Conservation (phyloP, 495 filamentous ascomycete species). For the Tuber umbilicatum region DNA sequence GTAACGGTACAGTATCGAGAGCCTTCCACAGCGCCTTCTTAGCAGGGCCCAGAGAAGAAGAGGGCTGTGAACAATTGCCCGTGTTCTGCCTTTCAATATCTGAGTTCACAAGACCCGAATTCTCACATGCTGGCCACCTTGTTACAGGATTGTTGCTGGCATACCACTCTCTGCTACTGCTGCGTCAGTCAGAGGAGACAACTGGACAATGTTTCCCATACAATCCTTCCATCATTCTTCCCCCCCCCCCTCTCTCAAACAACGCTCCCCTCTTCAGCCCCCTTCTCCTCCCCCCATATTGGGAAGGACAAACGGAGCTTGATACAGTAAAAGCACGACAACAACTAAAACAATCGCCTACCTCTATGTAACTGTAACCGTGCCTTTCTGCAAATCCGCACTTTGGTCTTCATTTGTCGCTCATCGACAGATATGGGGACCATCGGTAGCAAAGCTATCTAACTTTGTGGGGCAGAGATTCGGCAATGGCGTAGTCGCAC, state of each 20-base stretch:
- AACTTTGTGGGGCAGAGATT: background rate
- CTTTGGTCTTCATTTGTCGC: conserved; percentile 2
- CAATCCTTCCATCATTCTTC: background rate
- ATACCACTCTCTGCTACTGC: background rate
- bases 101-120: background rate
- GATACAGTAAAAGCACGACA: conserved; percentile 25
- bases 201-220: background rate
- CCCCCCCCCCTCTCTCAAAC: background rate
- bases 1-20: background rate
- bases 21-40: background rate
- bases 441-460: conserved; percentile 17
- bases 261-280: background rate
- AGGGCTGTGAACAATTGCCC: background rate
- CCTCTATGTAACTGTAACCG: background rate
- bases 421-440: conserved; percentile 18
- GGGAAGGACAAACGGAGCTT: conserved; percentile 2
- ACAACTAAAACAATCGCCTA: conserved; percentile 27
- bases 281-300: conserved; percentile 4
- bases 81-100: background rate
- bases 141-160: background rate
- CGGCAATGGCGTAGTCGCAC: conserved; percentile 9
- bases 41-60: background rate
- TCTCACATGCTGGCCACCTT: background rate
- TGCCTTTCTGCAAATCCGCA: background rate
- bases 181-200: background rate